These are phyloP conservation scores for Begonia peltatifolia DNA, from an alignment of 306 rosid species.

Conservation along the genomic window DNA sequence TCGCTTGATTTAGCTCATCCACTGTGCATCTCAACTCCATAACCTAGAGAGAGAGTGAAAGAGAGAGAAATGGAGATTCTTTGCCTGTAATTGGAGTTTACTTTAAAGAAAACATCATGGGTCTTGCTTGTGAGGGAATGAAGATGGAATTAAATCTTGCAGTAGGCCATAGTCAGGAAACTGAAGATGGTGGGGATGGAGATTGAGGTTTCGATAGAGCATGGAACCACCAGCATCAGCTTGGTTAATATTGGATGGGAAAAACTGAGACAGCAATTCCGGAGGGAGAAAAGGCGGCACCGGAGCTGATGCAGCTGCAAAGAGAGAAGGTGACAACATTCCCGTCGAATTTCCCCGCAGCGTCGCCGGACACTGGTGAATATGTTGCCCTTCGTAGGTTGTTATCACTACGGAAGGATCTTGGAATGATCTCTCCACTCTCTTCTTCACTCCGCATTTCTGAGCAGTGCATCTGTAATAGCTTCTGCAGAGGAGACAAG, in stretches of 20 bases:
- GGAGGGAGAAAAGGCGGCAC: conserved; percentile 27
- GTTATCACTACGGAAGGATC: conserved; percentile 67
- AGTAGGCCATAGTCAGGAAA: conserved; percentile 38
- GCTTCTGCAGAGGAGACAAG: conserved; percentile 32
- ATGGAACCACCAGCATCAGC: conserved; percentile 19
- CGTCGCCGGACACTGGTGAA: conserved; percentile 74
- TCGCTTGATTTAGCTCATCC: no score
- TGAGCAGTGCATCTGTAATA: conserved; percentile 78
- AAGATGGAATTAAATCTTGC: conserved; percentile 46
- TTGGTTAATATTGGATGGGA: conserved; percentile 28
- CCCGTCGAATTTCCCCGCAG: conserved; percentile 48
- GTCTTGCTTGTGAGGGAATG: conserved; percentile 35
- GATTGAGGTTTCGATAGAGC: conserved; percentile 27
- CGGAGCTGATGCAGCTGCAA: conserved; percentile 20
- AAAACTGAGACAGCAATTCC: conserved; percentile 49
- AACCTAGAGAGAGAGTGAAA: not conserved
- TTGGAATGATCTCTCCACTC: conserved; percentile 73
- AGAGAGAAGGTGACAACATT: conserved; percentile 35
- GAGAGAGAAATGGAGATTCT: no score
- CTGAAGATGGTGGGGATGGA: conserved; percentile 22
- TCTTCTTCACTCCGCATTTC: conserved; percentile 65
- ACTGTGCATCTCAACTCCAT: not conserved
- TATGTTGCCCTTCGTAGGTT: conserved; percentile 86
- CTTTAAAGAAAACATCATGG: conserved; percentile 16
- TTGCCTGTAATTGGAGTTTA: no score